Base-by-base conservation (phyloP, 2,329 filamentous ascomycete genomes). In the Monosporascus sp. region DNA sequence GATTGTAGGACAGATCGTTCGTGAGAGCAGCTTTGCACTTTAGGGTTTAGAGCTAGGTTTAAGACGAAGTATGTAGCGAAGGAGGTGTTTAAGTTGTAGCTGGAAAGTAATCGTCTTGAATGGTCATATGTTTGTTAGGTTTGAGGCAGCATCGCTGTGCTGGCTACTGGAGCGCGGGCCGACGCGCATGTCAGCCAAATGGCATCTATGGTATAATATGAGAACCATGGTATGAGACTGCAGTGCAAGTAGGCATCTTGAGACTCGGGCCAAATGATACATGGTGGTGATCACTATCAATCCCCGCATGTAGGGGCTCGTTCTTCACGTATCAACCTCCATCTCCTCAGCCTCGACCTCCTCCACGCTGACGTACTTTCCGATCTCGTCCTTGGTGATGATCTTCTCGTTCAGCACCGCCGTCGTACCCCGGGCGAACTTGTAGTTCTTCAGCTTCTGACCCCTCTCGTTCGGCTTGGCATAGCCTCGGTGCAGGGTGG, bases 361-460 rank as follows among this genome's bases (percentile, higher is more conserved):
- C 65, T 96, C 86, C 54, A 99, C 88, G 31, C 88, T 95, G 54
- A 97, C 87, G 72, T 94, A 97, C 72, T 95, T 93, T 71, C 88
- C 88, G 66, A 99, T 88, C 66, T 99, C 90, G 72, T 93, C 88
- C 78, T 90, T 94, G 66, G 83, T 91, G 71, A 97, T 96, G 62
- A 97, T 82, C 81, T 95, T 96, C 80, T 99, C 90, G 72, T 96
- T 94, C 68, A 99, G 78, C 60, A 94, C 89, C 9, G 92, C 93
- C 9, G 95, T 99, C n/a, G 94, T 97, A 53, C 94, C 94, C 70
- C 85, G 85, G 62, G 80, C 78, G 78, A 97, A 99, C 65, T 83
- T 83, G 79, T 99, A 99, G 76, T 91, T 94, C 77, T 91, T 85
- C 73, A 94, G 82, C 83, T 99, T 99, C 72, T 88, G 81, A 63